phyloP scores from a whole-genome alignment of 805 yeast species.

The Lachancea sp. region DNA sequence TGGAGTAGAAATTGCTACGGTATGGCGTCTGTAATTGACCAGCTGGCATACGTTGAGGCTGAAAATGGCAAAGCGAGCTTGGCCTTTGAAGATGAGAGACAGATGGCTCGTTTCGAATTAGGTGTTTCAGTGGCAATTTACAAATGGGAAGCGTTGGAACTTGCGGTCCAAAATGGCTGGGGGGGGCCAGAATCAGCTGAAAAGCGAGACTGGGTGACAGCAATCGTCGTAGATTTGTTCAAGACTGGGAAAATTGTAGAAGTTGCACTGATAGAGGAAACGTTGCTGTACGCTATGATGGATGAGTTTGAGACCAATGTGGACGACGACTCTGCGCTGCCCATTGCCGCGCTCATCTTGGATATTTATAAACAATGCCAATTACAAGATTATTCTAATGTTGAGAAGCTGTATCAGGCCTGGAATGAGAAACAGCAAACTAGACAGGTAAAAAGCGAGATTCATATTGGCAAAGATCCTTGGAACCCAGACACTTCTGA shows the following conservation, averaged over 20 bases:
- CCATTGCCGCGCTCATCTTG: slow-evolving; percentile 61
- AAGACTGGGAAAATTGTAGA: slow-evolving; percentile 59
- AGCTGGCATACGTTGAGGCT: slow-evolving; percentile 51
- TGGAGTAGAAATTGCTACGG: background rate
- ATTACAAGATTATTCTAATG: slow-evolving; percentile 43
- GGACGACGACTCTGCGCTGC: slow-evolving; percentile 82
- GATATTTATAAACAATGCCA: slow-evolving; percentile 60
- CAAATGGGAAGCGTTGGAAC: slow-evolving; percentile 79
- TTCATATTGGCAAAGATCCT: slow-evolving; percentile 53
- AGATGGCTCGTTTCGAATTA: slow-evolving; percentile 81
- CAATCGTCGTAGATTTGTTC: slow-evolving; percentile 74
- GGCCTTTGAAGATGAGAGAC: slow-evolving; percentile 49
- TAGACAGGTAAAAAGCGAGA: slow-evolving; percentile 30
- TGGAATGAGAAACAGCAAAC: slow-evolving; percentile 52
- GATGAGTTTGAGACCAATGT: slow-evolving; percentile 89
- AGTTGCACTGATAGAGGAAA: slow-evolving; percentile 72
- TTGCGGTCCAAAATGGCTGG: slow-evolving; percentile 90
- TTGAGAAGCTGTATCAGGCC: slow-evolving; percentile 52
- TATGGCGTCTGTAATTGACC: slow-evolving; percentile 19
- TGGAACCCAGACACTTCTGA: slow-evolving; percentile 52
- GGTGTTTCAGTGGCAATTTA: slow-evolving; percentile 91
- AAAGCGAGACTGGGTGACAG: slow-evolving; percentile 93
- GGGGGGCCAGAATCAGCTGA: slow-evolving; percentile 91
- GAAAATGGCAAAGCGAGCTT: slow-evolving; percentile 36
- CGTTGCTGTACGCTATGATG: slow-evolving; percentile 80